Conservation (phyloP, 1,139 yeast species). For the Saccharomyces hybrid region DNA sequence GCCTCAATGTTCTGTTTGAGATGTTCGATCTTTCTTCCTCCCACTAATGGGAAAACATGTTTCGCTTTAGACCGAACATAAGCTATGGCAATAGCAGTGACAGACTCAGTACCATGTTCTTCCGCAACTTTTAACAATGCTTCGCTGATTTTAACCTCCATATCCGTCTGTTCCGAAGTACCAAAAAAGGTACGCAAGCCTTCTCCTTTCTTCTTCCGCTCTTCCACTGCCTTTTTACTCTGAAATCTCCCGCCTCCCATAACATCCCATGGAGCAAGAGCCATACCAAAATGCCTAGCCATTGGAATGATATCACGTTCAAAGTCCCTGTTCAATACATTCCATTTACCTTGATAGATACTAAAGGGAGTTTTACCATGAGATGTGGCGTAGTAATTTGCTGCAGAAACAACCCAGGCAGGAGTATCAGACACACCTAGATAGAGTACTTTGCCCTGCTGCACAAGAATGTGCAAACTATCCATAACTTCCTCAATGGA, state of each 20-base stretch:
- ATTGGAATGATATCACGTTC: background rate
- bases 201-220: background rate
- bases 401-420: background rate
- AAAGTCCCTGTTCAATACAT: background rate
- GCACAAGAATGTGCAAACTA: conserved; percentile 1
- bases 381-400: background rate
- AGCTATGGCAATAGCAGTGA: background rate
- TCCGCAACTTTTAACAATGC: conserved; percentile 14
- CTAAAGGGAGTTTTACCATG: background rate
- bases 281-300: background rate
- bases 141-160: background rate
- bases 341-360: background rate
- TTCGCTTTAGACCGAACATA: conserved; percentile 11
- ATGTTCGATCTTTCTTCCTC: background rate
- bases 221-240: background rate
- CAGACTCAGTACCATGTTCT: background rate
- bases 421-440: conserved; percentile 6
- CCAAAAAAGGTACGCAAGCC: background rate
- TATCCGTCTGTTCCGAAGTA: background rate
- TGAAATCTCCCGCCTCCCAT: conserved; percentile 8
- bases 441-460: background rate
- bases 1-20: background rate
- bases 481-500: conserved; percentile 23
- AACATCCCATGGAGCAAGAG: conserved; percentile 7
- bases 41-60: background rate